phyloP scores from a whole-genome alignment of 495 filamentous ascomycete species.

The Neurospora sp. region DNA sequence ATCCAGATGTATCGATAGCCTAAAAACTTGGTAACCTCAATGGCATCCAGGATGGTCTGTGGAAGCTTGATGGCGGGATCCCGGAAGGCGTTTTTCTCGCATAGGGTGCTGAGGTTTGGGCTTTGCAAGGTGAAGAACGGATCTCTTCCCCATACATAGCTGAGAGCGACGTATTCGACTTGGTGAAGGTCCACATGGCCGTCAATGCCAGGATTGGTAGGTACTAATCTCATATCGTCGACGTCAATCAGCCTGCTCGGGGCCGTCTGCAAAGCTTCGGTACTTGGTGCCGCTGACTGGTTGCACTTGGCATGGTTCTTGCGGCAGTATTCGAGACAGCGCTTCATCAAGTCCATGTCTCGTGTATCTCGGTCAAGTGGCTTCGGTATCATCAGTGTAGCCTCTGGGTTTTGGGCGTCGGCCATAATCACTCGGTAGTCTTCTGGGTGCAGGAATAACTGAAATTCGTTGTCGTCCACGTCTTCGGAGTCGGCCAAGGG shows the following conservation, averaged over 20 bases:
- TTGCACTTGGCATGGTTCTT: constrained; percentile 12
- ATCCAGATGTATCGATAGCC: constrained; percentile 21
- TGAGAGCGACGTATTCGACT: constrained; percentile 23
- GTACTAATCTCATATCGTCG: constrained; percentile 5
- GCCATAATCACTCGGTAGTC: background rate
- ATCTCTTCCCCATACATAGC: constrained; percentile 24
- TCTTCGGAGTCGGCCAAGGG: background rate
- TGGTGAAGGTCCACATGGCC: background rate
- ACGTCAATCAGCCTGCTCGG: constrained; percentile 23
- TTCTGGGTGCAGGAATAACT: background rate
- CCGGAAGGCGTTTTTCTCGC: background rate
- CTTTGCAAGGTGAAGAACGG: constrained; percentile 16
- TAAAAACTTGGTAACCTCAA: constrained; percentile 12
- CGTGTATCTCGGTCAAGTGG: background rate
- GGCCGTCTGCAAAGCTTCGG: constrained; percentile 14
- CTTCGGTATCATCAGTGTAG: background rate
- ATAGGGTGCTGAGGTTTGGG: constrained; percentile 7
- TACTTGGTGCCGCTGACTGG: constrained; percentile 11
- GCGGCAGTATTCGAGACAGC: constrained; percentile 13
- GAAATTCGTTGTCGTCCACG: background rate
- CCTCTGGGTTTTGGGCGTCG: background rate
- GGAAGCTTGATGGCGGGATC: constrained; percentile 6
- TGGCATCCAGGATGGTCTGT: constrained; percentile 21
- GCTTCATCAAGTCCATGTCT: background rate
- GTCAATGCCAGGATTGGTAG: constrained; percentile 4